Evolutionary conservation across 176 grass and related monocot genomes (phyloP).

Genomic region (Zizania latifolia): DNA sequence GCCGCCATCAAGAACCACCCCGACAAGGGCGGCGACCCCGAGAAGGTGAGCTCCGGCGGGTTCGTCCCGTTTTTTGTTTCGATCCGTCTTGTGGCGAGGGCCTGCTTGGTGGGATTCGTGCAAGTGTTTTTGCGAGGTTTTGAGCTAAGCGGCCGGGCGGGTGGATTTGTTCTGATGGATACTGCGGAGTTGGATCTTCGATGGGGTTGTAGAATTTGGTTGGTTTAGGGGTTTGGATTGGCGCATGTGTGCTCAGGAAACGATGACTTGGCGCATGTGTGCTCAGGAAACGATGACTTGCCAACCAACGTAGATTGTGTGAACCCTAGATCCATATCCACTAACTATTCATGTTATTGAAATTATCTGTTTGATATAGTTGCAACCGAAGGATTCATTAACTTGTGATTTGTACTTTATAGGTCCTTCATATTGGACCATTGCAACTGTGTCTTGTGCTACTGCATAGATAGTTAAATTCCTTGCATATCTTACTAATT

Average conservation of each 20-base stretch:
- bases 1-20: slow-evolving; percentile 96
- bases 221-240: neutral
- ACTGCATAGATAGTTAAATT: neutral
- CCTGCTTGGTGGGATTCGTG: too few relatives aligned
- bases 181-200: neutral
- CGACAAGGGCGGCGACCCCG: slow-evolving; percentile 86
- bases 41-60: slow-evolving; percentile 45
- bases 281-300: neutral
- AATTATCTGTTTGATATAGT: neutral
- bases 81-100: neutral
- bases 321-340: neutral
- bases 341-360: neutral
- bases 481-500: neutral
- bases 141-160: neutral
- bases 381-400: neutral
- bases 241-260: neutral
- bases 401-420: neutral
- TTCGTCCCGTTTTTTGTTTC: neutral
- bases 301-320: neutral
- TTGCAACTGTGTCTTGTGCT: neutral
- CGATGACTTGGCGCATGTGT: neutral
- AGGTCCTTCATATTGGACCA: neutral
- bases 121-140: too few relatives aligned
- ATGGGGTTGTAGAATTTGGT: neutral
- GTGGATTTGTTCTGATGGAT: neutral